These are phyloP conservation scores for Alternaria viburni DNA, from an alignment of 2,329 filamentous ascomycete species.

Conservation along the genomic window DNA sequence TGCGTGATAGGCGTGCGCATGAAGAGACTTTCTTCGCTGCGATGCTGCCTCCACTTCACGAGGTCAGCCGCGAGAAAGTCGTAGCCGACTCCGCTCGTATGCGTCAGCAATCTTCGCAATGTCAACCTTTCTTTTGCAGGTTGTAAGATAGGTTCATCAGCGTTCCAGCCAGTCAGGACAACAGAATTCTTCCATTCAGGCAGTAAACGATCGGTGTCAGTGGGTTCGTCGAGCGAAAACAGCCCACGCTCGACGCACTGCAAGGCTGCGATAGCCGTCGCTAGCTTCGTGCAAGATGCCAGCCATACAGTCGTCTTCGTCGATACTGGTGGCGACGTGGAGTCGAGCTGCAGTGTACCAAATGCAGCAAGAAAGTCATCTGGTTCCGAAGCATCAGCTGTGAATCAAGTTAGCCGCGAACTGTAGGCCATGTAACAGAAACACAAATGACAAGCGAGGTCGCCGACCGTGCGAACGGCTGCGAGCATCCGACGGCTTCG, in stretches of 20 bases:
- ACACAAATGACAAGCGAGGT: background rate
- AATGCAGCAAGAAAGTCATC: constrained; percentile 22
- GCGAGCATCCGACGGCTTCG: background rate
- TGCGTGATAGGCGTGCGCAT: constrained; percentile 18
- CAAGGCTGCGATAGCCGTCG: constrained; percentile 34
- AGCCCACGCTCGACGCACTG: constrained; percentile 40
- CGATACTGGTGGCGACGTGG: constrained; percentile 18
- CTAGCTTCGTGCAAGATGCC: constrained; percentile 39
- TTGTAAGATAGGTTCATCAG: constrained; percentile 15
- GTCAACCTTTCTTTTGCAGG: constrained; percentile 27
- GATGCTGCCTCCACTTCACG: constrained; percentile 19
- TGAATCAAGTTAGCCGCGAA: background rate
- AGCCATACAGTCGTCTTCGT: constrained; percentile 39
- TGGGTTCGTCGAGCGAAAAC: constrained; percentile 30
- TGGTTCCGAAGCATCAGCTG: background rate
- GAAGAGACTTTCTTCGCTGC: constrained; percentile 8
- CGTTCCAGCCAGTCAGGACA: constrained; percentile 23
- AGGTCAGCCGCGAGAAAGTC: constrained; percentile 25
- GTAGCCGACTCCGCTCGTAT: constrained; percentile 35
- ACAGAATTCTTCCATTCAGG: constrained; percentile 31
- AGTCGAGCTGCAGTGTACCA: constrained; percentile 21
- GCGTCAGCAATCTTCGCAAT: constrained; percentile 30
- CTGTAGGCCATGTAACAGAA: background rate
- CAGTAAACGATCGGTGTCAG: constrained; percentile 28
- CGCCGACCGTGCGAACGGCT: constrained; percentile 4